Conservation (phyloP, 2,329 filamentous ascomycete species). For the Bimuria novae-zelandiae region DNA sequence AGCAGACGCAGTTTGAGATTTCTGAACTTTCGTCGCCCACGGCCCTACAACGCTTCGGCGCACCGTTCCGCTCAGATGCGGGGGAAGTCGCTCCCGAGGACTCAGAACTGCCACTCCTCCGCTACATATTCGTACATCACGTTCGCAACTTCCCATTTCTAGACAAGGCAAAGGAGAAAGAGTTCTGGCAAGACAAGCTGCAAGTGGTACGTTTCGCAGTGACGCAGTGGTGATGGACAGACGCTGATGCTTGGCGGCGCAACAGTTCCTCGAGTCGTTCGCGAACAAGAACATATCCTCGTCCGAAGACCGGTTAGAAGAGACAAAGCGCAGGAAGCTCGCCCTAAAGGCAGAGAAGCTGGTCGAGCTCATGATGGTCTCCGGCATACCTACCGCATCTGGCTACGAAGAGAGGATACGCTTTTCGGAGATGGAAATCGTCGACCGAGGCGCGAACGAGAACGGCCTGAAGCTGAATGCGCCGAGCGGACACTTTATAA, state of each 20-base stretch:
- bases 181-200: conserved; percentile 99
- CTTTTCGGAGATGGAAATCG: conserved; percentile 95
- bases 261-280: conserved; percentile 92
- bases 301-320: conserved; percentile 92
- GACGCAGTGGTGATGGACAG: conserved; percentile 6
- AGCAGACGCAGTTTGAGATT: conserved; percentile 90
- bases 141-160: conserved; percentile 97
- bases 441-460: conserved; percentile 90
- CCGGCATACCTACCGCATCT: conserved; percentile 90
- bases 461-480: conserved; percentile 84
- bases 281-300: conserved; percentile 96
- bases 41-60: conserved; percentile 90
- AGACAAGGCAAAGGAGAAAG: conserved; percentile 95
- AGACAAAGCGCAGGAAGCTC: conserved; percentile 92
- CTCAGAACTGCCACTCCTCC: conserved; percentile 88
- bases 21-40: conserved; percentile 92
- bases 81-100: conserved; percentile 93
- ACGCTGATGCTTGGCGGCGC: conserved; percentile 23
- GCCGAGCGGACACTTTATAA: conserved; percentile 88
- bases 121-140: conserved; percentile 98
- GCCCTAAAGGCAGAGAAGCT: conserved; percentile 93
- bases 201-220: conserved; percentile 71
- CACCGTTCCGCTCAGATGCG: conserved; percentile 88
- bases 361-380: conserved; percentile 99
- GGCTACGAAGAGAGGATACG: conserved; percentile 97